Base-by-base conservation (phyloP, 495 filamentous ascomycete species). In the Daldinia childiae region DNA sequence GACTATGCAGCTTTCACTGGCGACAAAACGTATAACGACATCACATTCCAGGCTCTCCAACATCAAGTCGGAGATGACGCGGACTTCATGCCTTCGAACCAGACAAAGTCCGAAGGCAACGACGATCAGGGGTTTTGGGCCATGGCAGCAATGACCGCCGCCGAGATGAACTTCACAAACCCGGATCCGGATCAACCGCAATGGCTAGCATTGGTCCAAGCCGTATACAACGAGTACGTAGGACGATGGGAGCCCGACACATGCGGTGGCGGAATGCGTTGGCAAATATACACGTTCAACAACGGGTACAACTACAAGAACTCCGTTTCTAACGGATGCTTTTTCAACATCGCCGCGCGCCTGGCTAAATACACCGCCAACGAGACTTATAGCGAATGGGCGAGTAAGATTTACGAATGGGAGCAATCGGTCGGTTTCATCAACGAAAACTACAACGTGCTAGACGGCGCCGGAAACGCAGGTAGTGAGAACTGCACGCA, bases 241-340 rank as follows among this genome's bases (percentile, higher is more conserved):
- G 79, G 82, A 0, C 83, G 91, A 2, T 95, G 92, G 92, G 84
- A 94, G 63, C 80, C 80, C 1, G 71, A 78, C 6, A 85, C 86
- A 17, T 97, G 93, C 77, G 84, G 85, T 32, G 93, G 93, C 48
- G 93, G 93, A 1, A 80, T 96, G 55, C 84, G 90, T 34, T 96
- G 93, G 93, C 93, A 96, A 82, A 91, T 95, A 45, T 93, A 87
- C 78, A 84, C 87, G 3, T 93, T 90, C 79, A 92, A 94, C 80
- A 88, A 84, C 9, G 93, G 93, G 1, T 95, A 91, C 78, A 85
- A 88, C 62, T 92, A 89, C 79, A 93, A 93, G 76, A 94, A 94
- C 76, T 85, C 88, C 38, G 85, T 92, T 19, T 87, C 88, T 1
- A 91, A 91, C 64, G 91, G 87, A 0, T 87, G 87, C 50, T 88